Evolutionary conservation across 306 rosid species (phyloP).

Genomic region (Glycine latifolia): DNA sequence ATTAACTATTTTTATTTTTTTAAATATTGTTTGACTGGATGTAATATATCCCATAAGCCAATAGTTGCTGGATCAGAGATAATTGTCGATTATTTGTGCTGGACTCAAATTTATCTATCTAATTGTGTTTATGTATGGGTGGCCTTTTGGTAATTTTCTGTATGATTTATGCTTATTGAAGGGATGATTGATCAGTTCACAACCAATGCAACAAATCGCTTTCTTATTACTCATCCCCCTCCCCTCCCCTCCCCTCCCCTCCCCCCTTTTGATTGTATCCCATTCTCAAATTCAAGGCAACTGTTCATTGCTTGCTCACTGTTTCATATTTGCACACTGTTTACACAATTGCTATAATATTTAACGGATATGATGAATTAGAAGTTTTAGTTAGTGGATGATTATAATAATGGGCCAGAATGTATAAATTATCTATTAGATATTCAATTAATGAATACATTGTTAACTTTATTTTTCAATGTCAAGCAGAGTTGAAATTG

Average conservation of each 20-base stretch:
- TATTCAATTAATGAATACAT: not conserved
- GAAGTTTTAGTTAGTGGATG: not conserved
- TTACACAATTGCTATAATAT: not conserved
- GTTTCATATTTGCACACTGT: no score
- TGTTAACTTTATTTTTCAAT: not conserved
- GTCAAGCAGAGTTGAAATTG: constrained; percentile 24
- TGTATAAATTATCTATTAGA: not conserved
- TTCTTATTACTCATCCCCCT: no score
- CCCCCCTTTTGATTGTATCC: no score
- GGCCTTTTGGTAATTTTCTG: no score
- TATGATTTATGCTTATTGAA: no score
- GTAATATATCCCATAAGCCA: not conserved
- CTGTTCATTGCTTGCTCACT: no score
- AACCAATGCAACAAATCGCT: no score
- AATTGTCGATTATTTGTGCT: not conserved
- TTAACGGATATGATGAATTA: not conserved
- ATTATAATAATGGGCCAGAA: not conserved
- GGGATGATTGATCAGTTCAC: no score
- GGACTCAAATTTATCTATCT: not conserved
- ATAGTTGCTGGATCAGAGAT: constrained; percentile 5
- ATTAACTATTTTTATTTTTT: constrained; percentile 3
- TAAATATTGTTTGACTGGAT: not conserved
- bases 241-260: no score
- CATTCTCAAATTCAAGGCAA: no score
- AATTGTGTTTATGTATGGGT: not conserved